A percentile compares a stretch with the other conserved stretches of the same genome.
phyloP scores from a whole-genome alignment of 345 rosid species.

The Eucalyptus decipiens region DNA sequence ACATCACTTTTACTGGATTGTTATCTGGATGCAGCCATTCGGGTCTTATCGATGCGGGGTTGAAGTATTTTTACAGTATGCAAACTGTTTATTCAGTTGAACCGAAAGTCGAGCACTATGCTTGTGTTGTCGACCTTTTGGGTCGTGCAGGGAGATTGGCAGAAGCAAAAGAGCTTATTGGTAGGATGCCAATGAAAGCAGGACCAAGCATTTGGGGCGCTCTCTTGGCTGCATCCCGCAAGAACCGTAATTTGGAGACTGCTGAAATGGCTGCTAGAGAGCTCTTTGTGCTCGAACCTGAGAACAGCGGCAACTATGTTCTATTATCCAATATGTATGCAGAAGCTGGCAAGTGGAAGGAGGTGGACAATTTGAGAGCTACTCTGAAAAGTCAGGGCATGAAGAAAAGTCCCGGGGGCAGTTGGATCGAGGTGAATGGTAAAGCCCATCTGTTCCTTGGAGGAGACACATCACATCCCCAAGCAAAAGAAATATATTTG shows the following conservation, averaged over 20 bases:
- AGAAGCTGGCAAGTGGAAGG: constrained; percentile 46
- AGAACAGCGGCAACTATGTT: constrained; percentile 46
- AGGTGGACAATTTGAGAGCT: constrained; percentile 30
- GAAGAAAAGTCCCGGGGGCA: constrained; percentile 27
- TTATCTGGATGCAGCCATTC: constrained; percentile 52
- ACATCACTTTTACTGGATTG: constrained; percentile 37
- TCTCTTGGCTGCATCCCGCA: constrained; percentile 34
- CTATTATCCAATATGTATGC: constrained; percentile 53
- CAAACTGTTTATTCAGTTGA: constrained; percentile 10
- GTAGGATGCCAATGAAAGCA: constrained; percentile 40
- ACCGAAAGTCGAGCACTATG: constrained; percentile 43
- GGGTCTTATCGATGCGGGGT: constrained; percentile 28
- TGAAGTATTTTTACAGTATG: constrained; percentile 30
- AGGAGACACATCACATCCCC: constrained; percentile 13
- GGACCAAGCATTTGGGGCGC: constrained; percentile 52
- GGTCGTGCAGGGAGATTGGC: constrained; percentile 42
- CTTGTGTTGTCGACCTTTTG: constrained; percentile 43
- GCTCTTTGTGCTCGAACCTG: constrained; percentile 47
- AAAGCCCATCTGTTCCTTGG: constrained; percentile 18
- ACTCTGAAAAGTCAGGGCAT: constrained; percentile 15
- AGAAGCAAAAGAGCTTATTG: constrained; percentile 29
- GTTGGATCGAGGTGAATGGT: constrained; percentile 23
- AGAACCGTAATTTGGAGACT: constrained; percentile 16
- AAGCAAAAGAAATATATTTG: background rate
- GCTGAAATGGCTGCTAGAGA: constrained; percentile 24